These are phyloP conservation scores for Cyclotella cryptica DNA, from an alignment of 108 stramenopile genomes.

Conservation along the genomic window DNA sequence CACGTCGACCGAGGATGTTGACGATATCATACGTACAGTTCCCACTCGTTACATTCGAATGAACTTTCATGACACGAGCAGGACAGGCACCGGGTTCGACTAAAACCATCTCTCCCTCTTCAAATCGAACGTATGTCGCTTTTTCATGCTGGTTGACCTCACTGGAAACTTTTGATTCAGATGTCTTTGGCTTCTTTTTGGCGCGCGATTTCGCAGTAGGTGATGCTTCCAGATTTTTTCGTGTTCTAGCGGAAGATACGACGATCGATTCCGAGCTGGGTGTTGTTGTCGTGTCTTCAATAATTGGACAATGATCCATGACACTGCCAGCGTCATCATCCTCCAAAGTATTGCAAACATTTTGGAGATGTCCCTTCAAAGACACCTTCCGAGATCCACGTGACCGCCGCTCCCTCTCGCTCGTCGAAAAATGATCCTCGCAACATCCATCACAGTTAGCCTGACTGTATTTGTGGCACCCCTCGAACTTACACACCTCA, in stretches of 20 bases:
- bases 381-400: not conserved
- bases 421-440: not conserved
- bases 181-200: not conserved
- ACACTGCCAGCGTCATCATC: not conserved
- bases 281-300: not conserved
- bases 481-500: conserved; percentile 3
- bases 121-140: not conserved
- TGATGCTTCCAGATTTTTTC: not conserved
- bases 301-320: not conserved
- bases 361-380: not conserved
- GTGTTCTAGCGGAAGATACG: not conserved
- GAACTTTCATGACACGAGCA: conserved; percentile 21
- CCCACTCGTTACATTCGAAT: not conserved
- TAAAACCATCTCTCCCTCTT: conserved; percentile 18
- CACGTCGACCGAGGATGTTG: conserved; percentile 21
- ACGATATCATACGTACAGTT: conserved; percentile 19
- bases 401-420: not conserved
- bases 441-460: conserved; percentile 22
- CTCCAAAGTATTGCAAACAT: not conserved
- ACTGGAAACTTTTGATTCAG: not conserved
- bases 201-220: not conserved
- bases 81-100: conserved; percentile 1
- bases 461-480: conserved; percentile 18
- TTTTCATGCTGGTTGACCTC: not conserved
- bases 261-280: not conserved